Conservation (phyloP, 1,284 basidiomycete genomes). For the Melampsora occidentalis region DNA sequence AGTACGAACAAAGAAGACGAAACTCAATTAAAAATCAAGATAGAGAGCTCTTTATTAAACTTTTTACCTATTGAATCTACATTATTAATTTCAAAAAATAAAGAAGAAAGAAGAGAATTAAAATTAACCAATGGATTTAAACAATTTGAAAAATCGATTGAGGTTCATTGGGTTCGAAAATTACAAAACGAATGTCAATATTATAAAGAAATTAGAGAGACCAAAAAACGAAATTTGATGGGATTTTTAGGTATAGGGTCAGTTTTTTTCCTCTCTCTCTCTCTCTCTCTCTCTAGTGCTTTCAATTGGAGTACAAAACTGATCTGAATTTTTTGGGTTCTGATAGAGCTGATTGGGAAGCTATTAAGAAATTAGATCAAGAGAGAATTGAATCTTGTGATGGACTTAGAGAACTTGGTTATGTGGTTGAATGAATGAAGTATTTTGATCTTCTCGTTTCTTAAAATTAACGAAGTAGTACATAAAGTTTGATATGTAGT, state of each 20-base stretch:
- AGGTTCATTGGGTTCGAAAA: constrained; percentile 29
- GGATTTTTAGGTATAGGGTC: constrained; percentile 41
- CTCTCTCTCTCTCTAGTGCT: no score
- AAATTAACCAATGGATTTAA: constrained; percentile 9
- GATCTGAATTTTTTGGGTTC: background rate
- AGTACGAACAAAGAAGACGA: background rate
- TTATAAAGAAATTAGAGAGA: background rate
- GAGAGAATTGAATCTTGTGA: constrained; percentile 41
- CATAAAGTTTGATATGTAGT: no score
- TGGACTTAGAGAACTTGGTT: constrained; percentile 28
- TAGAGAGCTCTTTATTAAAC: background rate
- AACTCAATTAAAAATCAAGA: background rate
- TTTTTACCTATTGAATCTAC: constrained; percentile 17
- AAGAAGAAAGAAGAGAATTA: constrained; percentile 11
- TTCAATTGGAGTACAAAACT: background rate
- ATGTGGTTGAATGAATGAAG: constrained; percentile 16
- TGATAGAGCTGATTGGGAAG: constrained; percentile 41
- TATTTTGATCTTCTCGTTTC: background rate
- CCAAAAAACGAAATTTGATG: constrained; percentile 18
- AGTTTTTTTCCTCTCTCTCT: constrained; percentile 10
- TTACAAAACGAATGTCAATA: constrained; percentile 36
- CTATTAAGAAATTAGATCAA: constrained; percentile 30
- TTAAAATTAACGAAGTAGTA: no score
- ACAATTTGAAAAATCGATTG: constrained; percentile 27
- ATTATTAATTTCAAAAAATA: background rate